Percentiles rank a stretch among this genome's conserved stretches.
Evolutionary conservation across 2,329 filamentous ascomycete species (phyloP).

Genomic region (Penicillium aurantiogriseum): DNA sequence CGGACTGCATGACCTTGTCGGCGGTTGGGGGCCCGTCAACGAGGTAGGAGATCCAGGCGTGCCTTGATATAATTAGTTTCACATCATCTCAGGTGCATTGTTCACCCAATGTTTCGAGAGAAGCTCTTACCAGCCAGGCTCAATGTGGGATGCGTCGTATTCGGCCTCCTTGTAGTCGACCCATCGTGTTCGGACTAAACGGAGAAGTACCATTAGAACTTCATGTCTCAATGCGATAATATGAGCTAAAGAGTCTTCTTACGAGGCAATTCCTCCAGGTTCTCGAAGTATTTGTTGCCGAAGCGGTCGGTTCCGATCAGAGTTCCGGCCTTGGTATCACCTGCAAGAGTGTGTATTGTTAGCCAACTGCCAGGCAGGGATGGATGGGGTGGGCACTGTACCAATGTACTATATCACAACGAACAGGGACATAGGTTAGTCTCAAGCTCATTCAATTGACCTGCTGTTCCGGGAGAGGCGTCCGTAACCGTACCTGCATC

Average conservation of each 20-base stretch:
- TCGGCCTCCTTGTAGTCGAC: constrained; percentile 92
- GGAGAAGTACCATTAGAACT: constrained; percentile 16
- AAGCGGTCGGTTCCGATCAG: constrained; percentile 82
- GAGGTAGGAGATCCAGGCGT: constrained; percentile 94
- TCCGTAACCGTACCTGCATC: constrained; percentile 66
- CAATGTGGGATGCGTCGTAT: constrained; percentile 64
- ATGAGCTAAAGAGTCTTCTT: constrained; percentile 37
- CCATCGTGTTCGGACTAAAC: constrained; percentile 86
- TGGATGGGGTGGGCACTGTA: constrained; percentile 24
- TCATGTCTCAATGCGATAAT: not conserved
- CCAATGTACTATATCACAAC: constrained; percentile 43
- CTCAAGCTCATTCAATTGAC: constrained; percentile 10
- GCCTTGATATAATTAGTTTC: constrained; percentile 51
- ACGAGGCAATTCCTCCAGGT: constrained; percentile 90
- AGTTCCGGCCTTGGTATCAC: constrained; percentile 92
- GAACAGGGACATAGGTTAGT: constrained; percentile 22
- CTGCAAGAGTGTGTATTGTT: constrained; percentile 48
- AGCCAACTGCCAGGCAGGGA: constrained; percentile 16
- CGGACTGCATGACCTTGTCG: constrained; percentile 69
- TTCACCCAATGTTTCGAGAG: not conserved
- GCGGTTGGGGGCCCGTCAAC: constrained; percentile 80
- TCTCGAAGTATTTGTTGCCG: constrained; percentile 98
- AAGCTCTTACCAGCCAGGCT: constrained; percentile 72
- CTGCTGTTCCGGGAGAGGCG: constrained; percentile 9
- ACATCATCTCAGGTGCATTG: not conserved